Percentiles rank a stretch among this genome's conserved stretches.
Conservation (phyloP, 2,329 filamentous ascomycete genomes). For the Fusarium sp. region DNA sequence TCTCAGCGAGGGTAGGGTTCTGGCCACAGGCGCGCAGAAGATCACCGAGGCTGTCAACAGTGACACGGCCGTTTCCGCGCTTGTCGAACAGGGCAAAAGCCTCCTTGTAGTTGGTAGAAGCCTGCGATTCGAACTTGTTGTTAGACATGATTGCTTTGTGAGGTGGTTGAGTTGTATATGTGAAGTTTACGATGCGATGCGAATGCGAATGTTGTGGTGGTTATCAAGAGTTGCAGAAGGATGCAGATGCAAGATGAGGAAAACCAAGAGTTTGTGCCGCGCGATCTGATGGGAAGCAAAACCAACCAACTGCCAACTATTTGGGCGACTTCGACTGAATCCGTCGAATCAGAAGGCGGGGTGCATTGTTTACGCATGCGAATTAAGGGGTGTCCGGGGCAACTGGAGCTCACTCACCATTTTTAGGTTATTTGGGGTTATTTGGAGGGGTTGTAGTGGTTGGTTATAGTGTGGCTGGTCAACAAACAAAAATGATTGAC, state of each 20-base stretch:
- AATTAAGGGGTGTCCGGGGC: constrained; percentile 48
- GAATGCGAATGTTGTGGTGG: constrained; percentile 34
- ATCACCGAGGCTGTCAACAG: constrained; percentile 88
- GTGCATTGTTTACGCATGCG: constrained; percentile 50
- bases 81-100: constrained; percentile 99
- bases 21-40: constrained; percentile 96
- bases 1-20: constrained; percentile 95
- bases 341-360: constrained; percentile 53
- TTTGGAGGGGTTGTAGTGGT: constrained; percentile 19
- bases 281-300: constrained; percentile 37
- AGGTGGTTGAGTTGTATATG: constrained; percentile 9
- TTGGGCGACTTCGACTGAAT: constrained; percentile 18
- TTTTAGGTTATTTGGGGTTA: constrained; percentile 36
- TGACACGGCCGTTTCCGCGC: constrained; percentile 93
- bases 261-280: constrained; percentile 30
- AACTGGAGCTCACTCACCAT: constrained; percentile 55
- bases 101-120: constrained; percentile 99
- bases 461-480: constrained; percentile 25
- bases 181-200: constrained; percentile 8
- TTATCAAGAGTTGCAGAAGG: constrained; percentile 18
- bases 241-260: constrained; percentile 24
- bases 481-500: constrained; percentile 9
- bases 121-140: constrained; percentile 68
- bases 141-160: constrained; percentile 56
- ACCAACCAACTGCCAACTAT: constrained; percentile 40